phyloP scores from a whole-genome alignment of 257 asterid genomes.

The Gentiana dahurica region DNA sequence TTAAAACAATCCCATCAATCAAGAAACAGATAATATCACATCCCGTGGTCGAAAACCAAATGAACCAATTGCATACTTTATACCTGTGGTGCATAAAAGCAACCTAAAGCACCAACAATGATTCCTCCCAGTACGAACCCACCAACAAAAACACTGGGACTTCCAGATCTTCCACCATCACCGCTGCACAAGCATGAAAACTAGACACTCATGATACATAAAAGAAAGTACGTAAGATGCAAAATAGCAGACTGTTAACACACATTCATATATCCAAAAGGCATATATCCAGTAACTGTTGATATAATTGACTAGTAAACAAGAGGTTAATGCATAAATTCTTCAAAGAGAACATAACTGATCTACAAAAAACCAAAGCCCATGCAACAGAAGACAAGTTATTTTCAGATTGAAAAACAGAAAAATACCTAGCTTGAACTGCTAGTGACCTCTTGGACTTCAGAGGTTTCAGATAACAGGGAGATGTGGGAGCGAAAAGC shows the following conservation, averaged over 20 bases:
- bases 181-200: conserved; percentile 19
- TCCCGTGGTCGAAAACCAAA: neutral
- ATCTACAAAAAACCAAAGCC: too few relatives aligned
- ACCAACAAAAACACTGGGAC: conserved; percentile 26
- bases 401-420: neutral
- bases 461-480: conserved; percentile 9
- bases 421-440: conserved; percentile 23
- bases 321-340: neutral
- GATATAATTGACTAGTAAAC: neutral
- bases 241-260: neutral
- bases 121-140: conserved; percentile 41
- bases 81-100: conserved; percentile 44
- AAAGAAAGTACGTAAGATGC: neutral
- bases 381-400: neutral
- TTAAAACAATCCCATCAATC: neutral
- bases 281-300: neutral
- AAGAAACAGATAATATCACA: neutral
- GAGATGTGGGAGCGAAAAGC: conserved; percentile 5
- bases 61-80: neutral
- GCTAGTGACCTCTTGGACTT: conserved; percentile 17
- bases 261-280: neutral
- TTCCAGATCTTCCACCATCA: conserved; percentile 22
- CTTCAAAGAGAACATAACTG: too few relatives aligned
- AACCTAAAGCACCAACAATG: conserved; percentile 34
- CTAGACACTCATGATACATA: neutral